Evolutionary conservation across 305 asterid genomes (phyloP), one percentile per base, ranked within the genome.

Genomic region (Petunia hybrid): DNA sequence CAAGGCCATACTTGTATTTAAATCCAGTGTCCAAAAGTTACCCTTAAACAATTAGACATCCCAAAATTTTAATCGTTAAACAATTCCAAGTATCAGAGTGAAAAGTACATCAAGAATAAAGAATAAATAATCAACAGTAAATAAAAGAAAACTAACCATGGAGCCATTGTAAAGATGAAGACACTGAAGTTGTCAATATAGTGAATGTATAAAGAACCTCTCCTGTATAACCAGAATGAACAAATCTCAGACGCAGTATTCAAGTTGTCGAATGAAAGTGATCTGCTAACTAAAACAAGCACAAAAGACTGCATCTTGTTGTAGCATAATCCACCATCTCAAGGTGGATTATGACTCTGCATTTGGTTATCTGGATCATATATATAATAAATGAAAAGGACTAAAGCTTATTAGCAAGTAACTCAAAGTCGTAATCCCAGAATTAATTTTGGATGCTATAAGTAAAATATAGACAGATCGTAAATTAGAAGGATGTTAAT

Each of bases 181-280:
- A 92, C 36, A 97, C 87, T 8, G 94, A 87, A 45, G 98, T 94
- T 71, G 99, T 95, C 88, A 92, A 48, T 43, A 95, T 91, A 46
- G 99, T 95, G 90, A 95, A 95, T 82, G 98, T 90, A 80, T 91
- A 89, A n/a, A 90, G 80, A 80, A 87, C 75, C 76, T 94, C 97
- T 78, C 97, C 99, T 95, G 97, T 87, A 85, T 38, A 74, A 57
- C 70, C 59, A 83, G 31, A 71, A 6, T 2, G 77, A 71, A 71
- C 43, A 46, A 71, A 42, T 71, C 77, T 71, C 61, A 71, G 8
- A 14, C 53, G 77, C 12, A 48, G 43, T 10, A 71, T 71, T 46
- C 60, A 71, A 71, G 61, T 46, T 22, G 41, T 71, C 43, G 61
- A 71, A 46, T 31, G 61, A 31, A 71, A 9, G 61, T 71, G 48